These are phyloP conservation scores for Malbranchea zuffiana DNA, from an alignment of 2,329 filamentous ascomycete genomes.

Conservation along the genomic window DNA sequence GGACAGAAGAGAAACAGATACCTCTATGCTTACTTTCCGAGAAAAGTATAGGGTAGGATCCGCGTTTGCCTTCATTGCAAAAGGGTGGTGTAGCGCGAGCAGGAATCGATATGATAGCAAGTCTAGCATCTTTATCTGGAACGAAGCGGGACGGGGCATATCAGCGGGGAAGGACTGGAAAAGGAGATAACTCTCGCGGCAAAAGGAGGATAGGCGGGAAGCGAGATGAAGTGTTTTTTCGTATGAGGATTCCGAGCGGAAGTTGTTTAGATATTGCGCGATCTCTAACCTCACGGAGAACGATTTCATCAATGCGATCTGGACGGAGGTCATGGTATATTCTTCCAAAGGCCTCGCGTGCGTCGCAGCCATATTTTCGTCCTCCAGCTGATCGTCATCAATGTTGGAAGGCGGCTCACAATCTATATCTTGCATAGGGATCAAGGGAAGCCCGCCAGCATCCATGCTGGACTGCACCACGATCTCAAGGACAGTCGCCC, in stretches of 20 bases:
- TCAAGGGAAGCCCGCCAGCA: conserved; percentile 25
- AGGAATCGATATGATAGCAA: conserved; percentile 13
- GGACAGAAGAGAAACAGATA: conserved; percentile 7
- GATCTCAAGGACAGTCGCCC: conserved; percentile 35
- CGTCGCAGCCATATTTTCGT: conserved; percentile 7
- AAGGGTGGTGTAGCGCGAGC: conserved; percentile 12
- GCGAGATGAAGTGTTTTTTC: conserved; percentile 40
- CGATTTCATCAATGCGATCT: conserved; percentile 38
- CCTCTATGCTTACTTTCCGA: conserved; percentile 10
- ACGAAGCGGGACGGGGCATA: not conserved
- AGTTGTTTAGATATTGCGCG: conserved; percentile 39
- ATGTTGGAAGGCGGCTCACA: conserved; percentile 29
- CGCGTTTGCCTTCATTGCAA: conserved; percentile 7
- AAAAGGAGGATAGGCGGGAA: conserved; percentile 30
- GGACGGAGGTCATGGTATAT: conserved; percentile 43
- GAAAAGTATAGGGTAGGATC: conserved; percentile 11
- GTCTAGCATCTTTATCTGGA: conserved; percentile 11
- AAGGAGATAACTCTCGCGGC: conserved; percentile 1
- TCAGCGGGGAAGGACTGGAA: not conserved
- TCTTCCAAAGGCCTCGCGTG: conserved; percentile 21
- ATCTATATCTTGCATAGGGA: conserved; percentile 29
- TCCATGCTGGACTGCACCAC: conserved; percentile 31
- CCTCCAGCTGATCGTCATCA: conserved; percentile 27
- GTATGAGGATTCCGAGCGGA: conserved; percentile 36
- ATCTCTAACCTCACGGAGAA: conserved; percentile 37